A percentile compares a stretch with the other conserved stretches of the same genome.
These are phyloP conservation scores for Chlorella sp. DNA, from an alignment of 139 green algal genomes.

Conservation along the genomic window DNA sequence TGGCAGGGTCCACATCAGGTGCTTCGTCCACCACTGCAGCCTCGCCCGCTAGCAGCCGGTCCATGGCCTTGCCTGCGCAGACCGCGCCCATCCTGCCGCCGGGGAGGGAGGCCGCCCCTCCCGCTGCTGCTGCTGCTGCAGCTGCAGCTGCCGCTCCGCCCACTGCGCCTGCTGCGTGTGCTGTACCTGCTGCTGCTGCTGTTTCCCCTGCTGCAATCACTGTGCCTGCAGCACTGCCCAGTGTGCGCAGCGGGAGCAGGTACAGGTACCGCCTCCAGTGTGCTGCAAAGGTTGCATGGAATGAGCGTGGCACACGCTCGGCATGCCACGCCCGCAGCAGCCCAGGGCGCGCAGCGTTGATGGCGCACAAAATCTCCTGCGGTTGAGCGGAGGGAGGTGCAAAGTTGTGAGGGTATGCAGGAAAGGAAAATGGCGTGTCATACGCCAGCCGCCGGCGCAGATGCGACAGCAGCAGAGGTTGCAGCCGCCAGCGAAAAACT, in stretches of 20 bases:
- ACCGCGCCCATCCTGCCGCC: neutral
- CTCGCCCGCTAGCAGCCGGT: neutral
- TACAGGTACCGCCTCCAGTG: conserved; percentile 24
- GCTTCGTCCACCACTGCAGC: neutral
- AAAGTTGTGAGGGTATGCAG: no score
- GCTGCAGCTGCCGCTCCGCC: neutral
- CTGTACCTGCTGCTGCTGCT: neutral
- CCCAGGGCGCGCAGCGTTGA: neutral
- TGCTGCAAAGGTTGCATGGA: conserved; percentile 6
- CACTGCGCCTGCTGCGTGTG: neutral
- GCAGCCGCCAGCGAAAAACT: neutral
- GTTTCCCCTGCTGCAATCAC: neutral
- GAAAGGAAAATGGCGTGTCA: no score
- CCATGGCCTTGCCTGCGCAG: neutral
- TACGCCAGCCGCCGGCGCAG: neutral
- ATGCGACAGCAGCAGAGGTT: neutral
- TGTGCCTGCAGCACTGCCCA: neutral
- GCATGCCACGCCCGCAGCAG: conserved; percentile 13
- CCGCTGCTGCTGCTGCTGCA: neutral
- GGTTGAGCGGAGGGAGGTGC: no score
- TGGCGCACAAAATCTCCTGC: neutral
- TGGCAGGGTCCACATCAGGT: neutral
- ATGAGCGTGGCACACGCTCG: neutral
- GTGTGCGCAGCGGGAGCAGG: conserved; percentile 12
- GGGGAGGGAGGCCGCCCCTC: neutral